Percentiles rank a stretch among this genome's conserved stretches.
Conservation (phyloP, 176 grass and related monocot species). For the Oropetium thomaeum region DNA sequence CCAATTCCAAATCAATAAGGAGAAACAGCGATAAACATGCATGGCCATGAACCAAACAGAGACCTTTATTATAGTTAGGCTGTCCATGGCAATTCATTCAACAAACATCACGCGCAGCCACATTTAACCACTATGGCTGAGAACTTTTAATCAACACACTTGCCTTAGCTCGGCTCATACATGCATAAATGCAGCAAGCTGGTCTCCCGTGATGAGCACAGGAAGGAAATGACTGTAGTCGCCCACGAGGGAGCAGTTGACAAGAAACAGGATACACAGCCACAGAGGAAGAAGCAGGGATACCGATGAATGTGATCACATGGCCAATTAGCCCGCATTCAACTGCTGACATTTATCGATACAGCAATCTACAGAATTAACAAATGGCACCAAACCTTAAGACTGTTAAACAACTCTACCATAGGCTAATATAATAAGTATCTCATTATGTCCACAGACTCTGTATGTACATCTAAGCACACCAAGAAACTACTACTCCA, state of each 20-base stretch:
- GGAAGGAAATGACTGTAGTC: background rate
- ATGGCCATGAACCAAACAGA: background rate
- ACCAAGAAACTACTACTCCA: constrained; percentile 39
- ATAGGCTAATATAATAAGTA: constrained; percentile 44
- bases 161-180: background rate
- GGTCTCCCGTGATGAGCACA: constrained; percentile 36
- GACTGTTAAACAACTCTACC: constrained; percentile 31
- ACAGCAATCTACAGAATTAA: constrained; percentile 25
- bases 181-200: constrained; percentile 30
- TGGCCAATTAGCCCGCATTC: constrained; percentile 23
- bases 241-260: constrained; percentile 2
- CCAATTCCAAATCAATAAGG: too few species aligned
- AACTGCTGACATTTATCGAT: background rate
- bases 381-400: background rate
- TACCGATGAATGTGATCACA: constrained; percentile 25
- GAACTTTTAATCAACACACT: constrained; percentile 10
- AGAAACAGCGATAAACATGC: background rate
- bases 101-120: background rate
- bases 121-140: background rate
- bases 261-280: constrained; percentile 4
- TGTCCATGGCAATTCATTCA: background rate
- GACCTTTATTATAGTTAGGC: background rate
- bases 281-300: background rate
- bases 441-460: constrained; percentile 54
- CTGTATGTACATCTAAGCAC: constrained; percentile 60